Conservation (phyloP, 75 land plant species). For the Gnetum montanum region DNA sequence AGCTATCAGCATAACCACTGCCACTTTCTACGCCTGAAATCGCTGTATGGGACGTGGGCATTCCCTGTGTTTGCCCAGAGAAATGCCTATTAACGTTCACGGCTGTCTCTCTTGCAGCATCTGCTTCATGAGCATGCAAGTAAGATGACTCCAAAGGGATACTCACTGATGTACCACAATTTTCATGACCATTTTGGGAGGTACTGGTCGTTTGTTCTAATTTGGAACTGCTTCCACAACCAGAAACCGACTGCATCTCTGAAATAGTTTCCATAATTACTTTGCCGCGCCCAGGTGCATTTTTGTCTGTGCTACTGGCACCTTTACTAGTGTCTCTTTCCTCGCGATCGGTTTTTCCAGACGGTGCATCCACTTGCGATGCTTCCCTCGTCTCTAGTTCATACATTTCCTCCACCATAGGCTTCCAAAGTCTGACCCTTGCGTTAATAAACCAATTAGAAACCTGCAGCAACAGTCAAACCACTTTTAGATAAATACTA, state of each 20-base stretch:
- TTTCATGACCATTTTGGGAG: constrained; percentile 9
- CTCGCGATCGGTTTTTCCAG: constrained; percentile 12
- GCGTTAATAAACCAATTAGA: constrained; percentile 81
- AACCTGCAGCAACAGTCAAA: constrained; percentile 31
- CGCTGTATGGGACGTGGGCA: no score
- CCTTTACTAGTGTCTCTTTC: neutral
- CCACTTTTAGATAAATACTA: neutral
- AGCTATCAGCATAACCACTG: no score
- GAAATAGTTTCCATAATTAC: neutral
- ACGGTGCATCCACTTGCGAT: neutral
- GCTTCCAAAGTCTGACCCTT: constrained; percentile 73
- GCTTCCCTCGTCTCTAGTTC: constrained; percentile 32
- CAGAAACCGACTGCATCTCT: constrained; percentile 1
- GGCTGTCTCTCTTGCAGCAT: neutral
- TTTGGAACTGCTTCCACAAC: constrained; percentile 4
- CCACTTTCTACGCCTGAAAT: no score
- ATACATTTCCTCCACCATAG: constrained; percentile 78
- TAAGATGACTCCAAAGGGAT: constrained; percentile 6
- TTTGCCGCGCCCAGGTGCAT: constrained; percentile 4
- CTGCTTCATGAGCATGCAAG: neutral
- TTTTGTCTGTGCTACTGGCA: constrained; percentile 4
- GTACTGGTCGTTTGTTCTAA: constrained; percentile 7
- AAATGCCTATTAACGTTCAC: neutral
- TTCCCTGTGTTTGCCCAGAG: no score
- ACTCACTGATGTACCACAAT: constrained; percentile 3